Conservation (phyloP, 116 monocot genomes). For the Dioscorea cayenensis region DNA sequence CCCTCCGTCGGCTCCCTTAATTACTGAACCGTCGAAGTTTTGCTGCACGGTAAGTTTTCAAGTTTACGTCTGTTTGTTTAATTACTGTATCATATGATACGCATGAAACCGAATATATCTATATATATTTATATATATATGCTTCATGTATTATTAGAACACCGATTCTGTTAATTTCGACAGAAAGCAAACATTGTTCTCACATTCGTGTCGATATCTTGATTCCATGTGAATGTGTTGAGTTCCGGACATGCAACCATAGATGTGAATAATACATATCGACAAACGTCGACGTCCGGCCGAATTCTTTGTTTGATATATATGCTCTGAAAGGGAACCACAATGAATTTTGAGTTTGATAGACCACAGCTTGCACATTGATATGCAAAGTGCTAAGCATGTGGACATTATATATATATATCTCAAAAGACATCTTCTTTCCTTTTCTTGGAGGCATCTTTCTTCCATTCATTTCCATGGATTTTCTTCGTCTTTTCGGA, state of each 20-base stretch:
- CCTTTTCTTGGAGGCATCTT: constrained; percentile 2
- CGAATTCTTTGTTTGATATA: background rate
- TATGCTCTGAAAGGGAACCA: background rate
- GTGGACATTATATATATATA: background rate
- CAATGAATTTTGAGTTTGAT: background rate
- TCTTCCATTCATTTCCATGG: background rate
- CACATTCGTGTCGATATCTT: too few species aligned
- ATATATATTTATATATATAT: background rate
- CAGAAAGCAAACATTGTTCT: too few species aligned
- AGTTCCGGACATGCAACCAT: too few species aligned
- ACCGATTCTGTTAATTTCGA: background rate
- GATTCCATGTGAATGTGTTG: too few species aligned
- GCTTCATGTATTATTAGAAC: background rate
- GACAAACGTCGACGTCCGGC: too few species aligned
- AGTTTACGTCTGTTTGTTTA: background rate
- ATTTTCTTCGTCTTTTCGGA: constrained; percentile 4
- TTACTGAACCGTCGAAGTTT: constrained; percentile 18
- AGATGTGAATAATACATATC: too few species aligned
- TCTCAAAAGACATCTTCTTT: background rate
- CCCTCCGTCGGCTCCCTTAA: constrained; percentile 57
- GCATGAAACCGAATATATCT: background rate
- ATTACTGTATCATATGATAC: background rate
- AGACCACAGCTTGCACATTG: background rate
- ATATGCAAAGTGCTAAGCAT: background rate
- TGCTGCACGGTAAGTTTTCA: background rate